phyloP scores from a whole-genome alignment of 441 rosid genomes.

The Pelargonium myrrhifolium region DNA sequence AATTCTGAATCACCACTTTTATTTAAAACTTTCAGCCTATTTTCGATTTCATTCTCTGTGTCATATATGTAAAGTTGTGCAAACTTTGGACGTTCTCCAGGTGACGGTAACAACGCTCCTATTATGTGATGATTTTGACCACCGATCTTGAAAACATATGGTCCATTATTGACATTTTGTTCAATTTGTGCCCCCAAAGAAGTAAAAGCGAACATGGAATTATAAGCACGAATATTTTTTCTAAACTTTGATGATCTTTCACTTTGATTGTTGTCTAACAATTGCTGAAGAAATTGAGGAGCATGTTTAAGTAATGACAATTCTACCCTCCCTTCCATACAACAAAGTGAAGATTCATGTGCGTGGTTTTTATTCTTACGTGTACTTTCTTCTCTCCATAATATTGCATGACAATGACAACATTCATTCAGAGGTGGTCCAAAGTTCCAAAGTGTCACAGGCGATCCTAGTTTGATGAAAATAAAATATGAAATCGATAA shows the following conservation, averaged over 20 bases:
- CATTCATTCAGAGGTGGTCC: too few species aligned
- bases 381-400: not conserved
- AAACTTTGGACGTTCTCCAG: not conserved
- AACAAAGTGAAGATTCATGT: not conserved
- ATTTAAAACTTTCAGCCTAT: not conserved
- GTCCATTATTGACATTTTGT: not conserved
- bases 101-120: not conserved
- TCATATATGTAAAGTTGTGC: constrained; percentile 2
- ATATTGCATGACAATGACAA: not conserved
- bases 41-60: not conserved
- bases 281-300: not conserved
- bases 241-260: not conserved
- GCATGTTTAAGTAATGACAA: not conserved
- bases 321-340: not conserved
- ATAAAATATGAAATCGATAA: too few species aligned
- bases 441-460: too few species aligned
- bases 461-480: too few species aligned
- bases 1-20: not conserved
- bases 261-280: not conserved
- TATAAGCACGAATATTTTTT: not conserved
- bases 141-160: not conserved
- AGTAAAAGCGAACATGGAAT: not conserved
- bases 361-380: not conserved
- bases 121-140: not conserved
- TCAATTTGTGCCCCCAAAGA: not conserved